Conservation (phyloP, 2,329 filamentous ascomycete species). For the Laburnicola sp. region DNA sequence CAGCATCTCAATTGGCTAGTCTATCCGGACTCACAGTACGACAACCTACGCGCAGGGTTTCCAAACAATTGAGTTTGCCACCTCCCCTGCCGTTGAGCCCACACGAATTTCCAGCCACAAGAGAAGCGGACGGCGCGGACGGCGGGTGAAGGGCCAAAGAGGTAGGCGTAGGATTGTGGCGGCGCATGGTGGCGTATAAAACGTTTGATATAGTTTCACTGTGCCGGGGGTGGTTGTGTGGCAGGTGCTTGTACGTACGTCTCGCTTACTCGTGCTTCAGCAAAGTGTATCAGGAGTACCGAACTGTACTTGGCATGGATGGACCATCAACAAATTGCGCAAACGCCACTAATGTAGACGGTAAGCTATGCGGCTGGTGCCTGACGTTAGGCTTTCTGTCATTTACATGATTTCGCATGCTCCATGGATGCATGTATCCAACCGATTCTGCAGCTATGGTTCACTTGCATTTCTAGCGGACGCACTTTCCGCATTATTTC, state of each 20-base stretch:
- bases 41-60: constrained; percentile 46
- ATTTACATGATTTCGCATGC: too few relatives aligned
- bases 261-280: constrained; percentile 6
- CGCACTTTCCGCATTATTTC: not conserved
- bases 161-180: constrained; percentile 1
- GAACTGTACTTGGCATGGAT: not conserved
- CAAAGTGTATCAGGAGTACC: not conserved
- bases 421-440: too few relatives aligned
- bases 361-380: too few relatives aligned
- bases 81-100: too few relatives aligned
- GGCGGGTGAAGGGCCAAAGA: not conserved
- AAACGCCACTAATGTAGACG: too few relatives aligned
- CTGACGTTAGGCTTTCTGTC: too few relatives aligned
- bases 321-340: too few relatives aligned
- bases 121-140: not conserved
- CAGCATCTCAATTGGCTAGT: constrained; percentile 48
- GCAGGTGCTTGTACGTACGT: not conserved
- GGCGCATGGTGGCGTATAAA: constrained; percentile 4
- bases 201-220: constrained; percentile 14
- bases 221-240: not conserved
- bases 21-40: constrained; percentile 58
- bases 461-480: not conserved
- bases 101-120: not conserved
- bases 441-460: not conserved
- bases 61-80: constrained; percentile 7